These are phyloP conservation scores for Geranomyces michiganensis DNA, from an alignment of 192 early-diverging fungal genomes.

Conservation along the genomic window DNA sequence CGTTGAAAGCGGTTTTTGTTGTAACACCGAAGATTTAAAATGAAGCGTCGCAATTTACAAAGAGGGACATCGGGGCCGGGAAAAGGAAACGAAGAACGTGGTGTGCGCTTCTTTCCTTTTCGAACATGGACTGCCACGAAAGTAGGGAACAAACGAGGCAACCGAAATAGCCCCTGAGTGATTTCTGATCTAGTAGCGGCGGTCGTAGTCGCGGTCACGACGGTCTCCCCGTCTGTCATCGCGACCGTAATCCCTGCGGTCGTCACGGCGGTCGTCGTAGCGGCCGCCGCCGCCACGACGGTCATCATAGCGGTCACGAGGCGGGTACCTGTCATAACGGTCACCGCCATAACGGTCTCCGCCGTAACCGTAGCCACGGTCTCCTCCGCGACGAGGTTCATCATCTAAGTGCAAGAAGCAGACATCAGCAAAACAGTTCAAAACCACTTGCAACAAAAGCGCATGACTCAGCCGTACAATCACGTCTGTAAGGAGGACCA, in stretches of 20 bases:
- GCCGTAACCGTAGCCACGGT: slow-evolving; percentile 1
- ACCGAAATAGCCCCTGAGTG: too few relatives aligned
- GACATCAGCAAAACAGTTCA: too few relatives aligned
- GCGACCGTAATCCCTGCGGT: slow-evolving; percentile 32
- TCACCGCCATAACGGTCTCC: slow-evolving; percentile 13
- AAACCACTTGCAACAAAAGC: too few relatives aligned
- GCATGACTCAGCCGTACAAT: slow-evolving; percentile 17
- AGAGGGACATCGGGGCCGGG: too few relatives aligned
- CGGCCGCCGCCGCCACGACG: slow-evolving; percentile 33
- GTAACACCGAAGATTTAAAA: too few relatives aligned
- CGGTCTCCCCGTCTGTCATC: slow-evolving; percentile 45
- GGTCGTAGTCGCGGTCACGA: slow-evolving; percentile 32
- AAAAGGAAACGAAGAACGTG: too few relatives aligned
- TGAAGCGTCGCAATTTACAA: too few relatives aligned
- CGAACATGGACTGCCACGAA: too few relatives aligned
- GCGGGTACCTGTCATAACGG: slow-evolving; percentile 25
- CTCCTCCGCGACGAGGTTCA: not conserved
- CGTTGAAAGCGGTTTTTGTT: too few relatives aligned
- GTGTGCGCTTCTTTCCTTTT: too few relatives aligned
- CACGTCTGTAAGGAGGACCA: slow-evolving; percentile 71
- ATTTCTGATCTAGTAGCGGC: slow-evolving; percentile 22
- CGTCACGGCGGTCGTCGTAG: too few relatives aligned
- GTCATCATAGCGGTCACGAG: slow-evolving; percentile 33
- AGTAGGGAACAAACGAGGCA: too few relatives aligned
- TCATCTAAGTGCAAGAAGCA: slow-evolving; percentile 8